phyloP scores from a whole-genome alignment of 169 alveolate species.

The Toxoplasma gondii region DNA sequence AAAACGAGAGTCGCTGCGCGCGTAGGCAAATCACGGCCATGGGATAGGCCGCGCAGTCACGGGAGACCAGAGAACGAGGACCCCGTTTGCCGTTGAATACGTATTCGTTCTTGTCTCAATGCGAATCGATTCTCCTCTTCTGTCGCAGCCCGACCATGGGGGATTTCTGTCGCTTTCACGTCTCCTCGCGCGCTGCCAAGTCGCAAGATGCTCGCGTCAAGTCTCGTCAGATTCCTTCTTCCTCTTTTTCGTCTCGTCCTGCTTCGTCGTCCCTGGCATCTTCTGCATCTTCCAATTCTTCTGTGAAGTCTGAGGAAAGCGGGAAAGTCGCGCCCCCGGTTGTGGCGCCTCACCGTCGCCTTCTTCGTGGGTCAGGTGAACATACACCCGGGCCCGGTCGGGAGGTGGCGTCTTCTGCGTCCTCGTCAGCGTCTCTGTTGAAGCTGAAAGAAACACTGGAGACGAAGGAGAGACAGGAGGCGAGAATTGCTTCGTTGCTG shows the following conservation, averaged over 20 bases:
- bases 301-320: neutral
- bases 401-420: neutral
- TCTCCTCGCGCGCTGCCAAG: slow-evolving; percentile 27
- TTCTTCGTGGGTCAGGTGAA: neutral
- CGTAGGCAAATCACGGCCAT: too few species aligned
- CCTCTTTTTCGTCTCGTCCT: neutral
- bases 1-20: too few species aligned
- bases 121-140: slow-evolving; percentile 26
- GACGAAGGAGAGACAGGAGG: neutral
- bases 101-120: neutral
- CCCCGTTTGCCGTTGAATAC: too few species aligned
- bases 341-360: slow-evolving; percentile 17
- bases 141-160: slow-evolving; percentile 56
- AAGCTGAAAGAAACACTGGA: neutral
- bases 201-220: neutral
- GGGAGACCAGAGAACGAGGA: too few species aligned
- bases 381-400: neutral
- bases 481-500: neutral
- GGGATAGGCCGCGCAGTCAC: too few species aligned
- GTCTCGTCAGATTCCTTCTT: neutral
- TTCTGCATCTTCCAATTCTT: neutral
- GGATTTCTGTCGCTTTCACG: slow-evolving; percentile 55
- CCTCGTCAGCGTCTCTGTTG: neutral
- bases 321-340: neutral
- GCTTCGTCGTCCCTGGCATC: neutral